phyloP scores from a whole-genome alignment of 2,329 filamentous ascomycete genomes.

The Dothistroma septosporum region DNA sequence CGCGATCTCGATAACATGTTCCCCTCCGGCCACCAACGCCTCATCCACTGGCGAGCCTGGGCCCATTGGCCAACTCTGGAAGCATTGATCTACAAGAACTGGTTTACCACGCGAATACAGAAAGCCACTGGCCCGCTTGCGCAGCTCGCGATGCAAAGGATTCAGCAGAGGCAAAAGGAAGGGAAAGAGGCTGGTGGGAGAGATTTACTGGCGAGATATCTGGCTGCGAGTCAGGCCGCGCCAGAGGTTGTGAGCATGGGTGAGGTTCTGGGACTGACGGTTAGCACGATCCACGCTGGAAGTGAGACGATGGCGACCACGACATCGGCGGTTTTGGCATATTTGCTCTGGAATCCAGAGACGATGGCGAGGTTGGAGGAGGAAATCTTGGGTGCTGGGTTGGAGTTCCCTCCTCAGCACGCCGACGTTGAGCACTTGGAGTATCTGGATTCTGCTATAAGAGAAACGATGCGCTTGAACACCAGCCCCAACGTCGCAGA shows the following conservation, averaged over 20 bases:
- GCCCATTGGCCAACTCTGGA: conserved; percentile 7
- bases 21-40: conserved; percentile 3
- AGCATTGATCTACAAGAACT: conserved; percentile 13
- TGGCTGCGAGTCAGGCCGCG: conserved; percentile 10
- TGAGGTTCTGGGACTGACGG: conserved; percentile 14
- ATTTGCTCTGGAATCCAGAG: not conserved
- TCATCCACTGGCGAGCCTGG: conserved; percentile 16
- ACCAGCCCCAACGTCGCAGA: conserved; percentile 10
- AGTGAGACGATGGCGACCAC: conserved; percentile 10
- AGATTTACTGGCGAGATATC: conserved; percentile 9
- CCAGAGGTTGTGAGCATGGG: conserved; percentile 9
- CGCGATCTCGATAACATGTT: conserved; percentile 12
- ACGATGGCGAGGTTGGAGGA: conserved; percentile 6
- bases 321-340: not conserved
- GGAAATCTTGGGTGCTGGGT: conserved; percentile 5
- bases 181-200: not conserved
- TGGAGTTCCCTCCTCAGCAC: conserved; percentile 4
- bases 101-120: conserved; percentile 1
- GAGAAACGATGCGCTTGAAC: conserved; percentile 11
- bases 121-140: conserved; percentile 3
- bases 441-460: conserved; percentile 14
- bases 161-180: conserved; percentile 2
- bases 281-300: conserved; percentile 16
- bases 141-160: conserved; percentile 5
- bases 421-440: conserved; percentile 11